Evolutionary conservation across 192 early-diverging fungal species (phyloP), one percentile per base, ranked within the genome.

Genomic region (Martensiomyces pterosporus): DNA sequence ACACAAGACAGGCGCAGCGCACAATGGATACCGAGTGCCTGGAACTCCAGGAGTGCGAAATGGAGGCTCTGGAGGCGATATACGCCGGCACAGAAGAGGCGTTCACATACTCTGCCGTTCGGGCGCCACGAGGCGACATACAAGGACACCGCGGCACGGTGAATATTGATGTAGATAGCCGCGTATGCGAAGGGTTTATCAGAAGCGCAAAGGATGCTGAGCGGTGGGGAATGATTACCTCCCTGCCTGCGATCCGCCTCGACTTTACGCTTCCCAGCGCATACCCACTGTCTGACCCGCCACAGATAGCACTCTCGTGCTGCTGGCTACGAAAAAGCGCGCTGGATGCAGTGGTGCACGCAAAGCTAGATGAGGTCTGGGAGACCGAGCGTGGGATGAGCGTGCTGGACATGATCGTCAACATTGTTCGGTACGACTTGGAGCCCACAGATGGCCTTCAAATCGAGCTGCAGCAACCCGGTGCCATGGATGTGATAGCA

Each of bases 21-120:
- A 55, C n/a, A n/a, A n/a, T 44, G 52, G 40, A 60, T 16, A 19
- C 29, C 21, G 50, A 53, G 21, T 60, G 50, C 39, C 14, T 23
- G 8, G 58, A 60, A 38, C 45, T 53, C 24, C 58, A 60, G 58
- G 44, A 27, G 3, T 38, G 38, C 18, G 58, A 60, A 39, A 60
- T 60, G 58, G 50, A 52, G 25, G 58, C 50, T 3, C 37, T 60
- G 18, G 27, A 26, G 0, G 58, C 50, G 14, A 52, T 60, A 22
- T 60, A 60, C 58, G 45, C 24, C 13, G 15, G 24, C n/a, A 24
- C n/a, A 4, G 16, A 9, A 33, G 47, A 49, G 22, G 38, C 16
- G 15, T 24, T 37, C 41, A 27, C 6, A 5, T 16, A 13, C 14
- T 18, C 3, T 23, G 36, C 45, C 15, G 24, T 15, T 9, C 45